These are phyloP conservation scores for Cinchona pubescens DNA, from an alignment of 257 asterid genomes.

Conservation along the genomic window DNA sequence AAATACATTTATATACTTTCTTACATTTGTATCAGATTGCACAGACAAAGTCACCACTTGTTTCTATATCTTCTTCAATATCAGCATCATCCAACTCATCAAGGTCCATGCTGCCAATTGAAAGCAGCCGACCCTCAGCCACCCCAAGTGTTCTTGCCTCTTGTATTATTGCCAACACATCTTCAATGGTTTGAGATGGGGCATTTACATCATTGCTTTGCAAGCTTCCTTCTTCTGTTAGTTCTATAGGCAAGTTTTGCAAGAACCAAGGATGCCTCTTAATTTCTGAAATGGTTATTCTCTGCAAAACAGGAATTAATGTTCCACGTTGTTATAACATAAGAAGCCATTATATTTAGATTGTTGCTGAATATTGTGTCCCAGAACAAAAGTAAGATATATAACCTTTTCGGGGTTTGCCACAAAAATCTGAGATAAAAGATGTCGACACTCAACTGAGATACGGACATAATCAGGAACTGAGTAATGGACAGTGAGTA, in stretches of 20 bases:
- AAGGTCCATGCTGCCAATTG: slow-evolving; percentile 35
- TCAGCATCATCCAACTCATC: slow-evolving; percentile 40
- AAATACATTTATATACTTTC: too few relatives aligned
- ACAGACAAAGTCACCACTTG: slow-evolving; percentile 37
- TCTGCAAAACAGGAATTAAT: slow-evolving; percentile 22
- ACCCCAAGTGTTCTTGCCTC: slow-evolving; percentile 30
- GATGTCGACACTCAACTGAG: slow-evolving; percentile 36
- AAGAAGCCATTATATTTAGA: neutral
- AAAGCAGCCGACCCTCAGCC: slow-evolving; percentile 5
- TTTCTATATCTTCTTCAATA: slow-evolving; percentile 32
- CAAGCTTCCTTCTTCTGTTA: slow-evolving; percentile 39
- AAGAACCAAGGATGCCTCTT: slow-evolving; percentile 41
- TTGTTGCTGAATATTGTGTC: neutral
- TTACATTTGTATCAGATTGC: slow-evolving; percentile 15
- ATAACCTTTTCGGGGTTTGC: slow-evolving; percentile 42
- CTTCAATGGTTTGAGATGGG: slow-evolving; percentile 42
- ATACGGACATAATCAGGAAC: slow-evolving; percentile 33
- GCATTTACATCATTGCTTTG: slow-evolving; percentile 30
- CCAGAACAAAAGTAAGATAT: neutral
- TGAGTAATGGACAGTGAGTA: slow-evolving; percentile 35
- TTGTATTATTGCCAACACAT: slow-evolving; percentile 31
- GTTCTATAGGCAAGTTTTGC: slow-evolving; percentile 39
- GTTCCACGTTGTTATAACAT: too few relatives aligned
- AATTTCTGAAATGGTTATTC: slow-evolving; percentile 40
- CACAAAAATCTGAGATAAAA: slow-evolving; percentile 35